These are phyloP conservation scores for Trichoderma sp. DNA, from an alignment of 2,329 filamentous ascomycete species.

Conservation along the genomic window DNA sequence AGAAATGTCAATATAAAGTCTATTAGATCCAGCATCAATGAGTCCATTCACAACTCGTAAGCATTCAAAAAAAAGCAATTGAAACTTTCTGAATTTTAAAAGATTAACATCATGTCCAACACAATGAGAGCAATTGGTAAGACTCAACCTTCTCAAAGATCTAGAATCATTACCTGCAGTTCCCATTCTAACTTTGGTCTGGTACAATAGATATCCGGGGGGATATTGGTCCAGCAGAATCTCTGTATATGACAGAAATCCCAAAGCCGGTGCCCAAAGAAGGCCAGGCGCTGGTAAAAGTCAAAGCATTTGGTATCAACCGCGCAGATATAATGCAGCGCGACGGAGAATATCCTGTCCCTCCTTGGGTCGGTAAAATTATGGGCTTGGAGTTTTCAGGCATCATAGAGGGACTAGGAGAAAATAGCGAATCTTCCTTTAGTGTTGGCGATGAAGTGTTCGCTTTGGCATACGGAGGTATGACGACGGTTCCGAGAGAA, in stretches of 20 bases:
- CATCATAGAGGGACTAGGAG: background rate
- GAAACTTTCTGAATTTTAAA: background rate
- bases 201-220: background rate
- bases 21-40: background rate
- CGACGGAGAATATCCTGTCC: background rate
- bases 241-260: background rate
- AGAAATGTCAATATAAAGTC: background rate
- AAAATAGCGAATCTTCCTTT: background rate
- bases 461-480: background rate
- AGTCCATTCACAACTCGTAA: background rate
- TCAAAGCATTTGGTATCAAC: background rate
- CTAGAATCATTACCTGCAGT: background rate
- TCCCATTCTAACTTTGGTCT: background rate
- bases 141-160: background rate
- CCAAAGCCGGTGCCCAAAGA: background rate
- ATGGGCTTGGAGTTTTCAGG: background rate
- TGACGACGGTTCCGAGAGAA: background rate
- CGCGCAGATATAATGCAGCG: background rate
- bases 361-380: background rate
- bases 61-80: background rate
- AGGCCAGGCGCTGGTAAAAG: background rate
- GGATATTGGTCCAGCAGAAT: background rate
- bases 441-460: background rate
- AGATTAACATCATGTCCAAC: background rate
- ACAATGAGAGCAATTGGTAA: background rate